Base-by-base conservation (phyloP, 2,329 filamentous ascomycete species). In the Pseudocercospora eumusae region DNA sequence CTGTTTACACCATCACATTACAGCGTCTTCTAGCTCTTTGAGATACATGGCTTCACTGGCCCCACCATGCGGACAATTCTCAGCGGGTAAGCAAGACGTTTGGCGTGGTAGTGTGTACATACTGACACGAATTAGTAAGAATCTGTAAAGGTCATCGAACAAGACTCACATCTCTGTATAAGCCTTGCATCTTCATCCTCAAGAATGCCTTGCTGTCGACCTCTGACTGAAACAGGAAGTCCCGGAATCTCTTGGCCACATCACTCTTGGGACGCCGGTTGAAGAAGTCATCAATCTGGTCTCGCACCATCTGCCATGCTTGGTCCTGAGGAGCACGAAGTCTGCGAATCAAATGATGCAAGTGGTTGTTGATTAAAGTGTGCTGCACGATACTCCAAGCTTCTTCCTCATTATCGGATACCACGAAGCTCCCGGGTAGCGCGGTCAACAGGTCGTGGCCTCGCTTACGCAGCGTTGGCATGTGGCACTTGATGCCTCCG, bases 371-470 rank as follows among this genome's bases (percentile, higher is more conserved):
- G 27, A 61, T 57, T 3, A 57, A 28, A 28, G 59, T 61, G 21
- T 61, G 59, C 42, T 61, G 54, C n/a, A 61, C 27, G 40, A 33
- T 25, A 44, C 56, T 44, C 59, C 59, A 61, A 28, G 31, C 53
- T 31, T 61, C 59, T 44, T 61, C 59, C 40, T 61, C 59, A 20
- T 36, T 23, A 25, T 61, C 53, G 20, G 53, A 45, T 4, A 45
- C 28, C 23, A 61, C 45, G 27, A 54, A 57, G 42, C 42, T 33
- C 4, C 36, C 59, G 11, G 59, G 53, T 15, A 28, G 53, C n/a
- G 44, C 53, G 18, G 53, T 57, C 25, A 42, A 15, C 25, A 61
- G 25, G 10, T 52, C 23, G 33, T 57, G 36, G 15, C 59, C 59
- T 20, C 53, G 59, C 20, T 21, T 44, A 4, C 53, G 54, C 7